Evolutionary conservation across 2,329 filamentous ascomycete genomes (phyloP).

Genomic region (Cladosporium phlei): DNA sequence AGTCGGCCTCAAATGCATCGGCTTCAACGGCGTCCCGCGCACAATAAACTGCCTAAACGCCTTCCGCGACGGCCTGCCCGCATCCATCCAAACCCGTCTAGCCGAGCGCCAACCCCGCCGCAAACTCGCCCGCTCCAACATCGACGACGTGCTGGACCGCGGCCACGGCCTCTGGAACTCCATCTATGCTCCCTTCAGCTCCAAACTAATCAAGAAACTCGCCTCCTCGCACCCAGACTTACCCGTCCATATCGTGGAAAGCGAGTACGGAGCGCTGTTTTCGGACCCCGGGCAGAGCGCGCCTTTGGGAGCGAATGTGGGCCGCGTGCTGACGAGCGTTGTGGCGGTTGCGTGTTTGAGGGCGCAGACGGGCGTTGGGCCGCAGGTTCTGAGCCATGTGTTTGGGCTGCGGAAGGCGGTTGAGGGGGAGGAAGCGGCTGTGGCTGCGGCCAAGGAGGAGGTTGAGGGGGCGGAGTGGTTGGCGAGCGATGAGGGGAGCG

Average conservation of each 20-base stretch:
- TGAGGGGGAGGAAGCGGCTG: conserved; percentile 54
- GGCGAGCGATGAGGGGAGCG: conserved; percentile 59
- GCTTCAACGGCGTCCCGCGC: conserved; percentile 71
- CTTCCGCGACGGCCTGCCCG: conserved; percentile 61
- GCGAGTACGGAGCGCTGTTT: conserved; percentile 69
- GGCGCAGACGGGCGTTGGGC: conserved; percentile 75
- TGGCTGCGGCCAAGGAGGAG: no score
- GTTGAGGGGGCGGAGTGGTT: conserved; percentile 58
- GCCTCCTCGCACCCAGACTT: conserved; percentile 74
- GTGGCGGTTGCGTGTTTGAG: conserved; percentile 70
- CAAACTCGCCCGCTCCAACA: conserved; percentile 37
- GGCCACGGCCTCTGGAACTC: conserved; percentile 68
- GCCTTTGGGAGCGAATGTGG: conserved; percentile 47
- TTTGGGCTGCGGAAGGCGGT: conserved; percentile 75
- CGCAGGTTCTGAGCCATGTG: conserved; percentile 75
- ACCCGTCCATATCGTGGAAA: conserved; percentile 71
- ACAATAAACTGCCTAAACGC: conserved; percentile 77
- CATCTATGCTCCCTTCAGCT: conserved; percentile 70
- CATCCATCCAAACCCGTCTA: conserved; percentile 50
- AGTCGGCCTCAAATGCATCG: conserved; percentile 71
- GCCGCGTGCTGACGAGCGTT: conserved; percentile 66
- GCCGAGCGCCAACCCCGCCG: conserved; percentile 24
- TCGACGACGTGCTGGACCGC: conserved; percentile 52
- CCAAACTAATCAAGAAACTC: conserved; percentile 66
- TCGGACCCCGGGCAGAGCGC: conserved; percentile 56